Percentiles rank a stretch among this genome's conserved stretches.
Conservation (phyloP, 768 basidiomycete species). For the Auricularia sp. region DNA sequence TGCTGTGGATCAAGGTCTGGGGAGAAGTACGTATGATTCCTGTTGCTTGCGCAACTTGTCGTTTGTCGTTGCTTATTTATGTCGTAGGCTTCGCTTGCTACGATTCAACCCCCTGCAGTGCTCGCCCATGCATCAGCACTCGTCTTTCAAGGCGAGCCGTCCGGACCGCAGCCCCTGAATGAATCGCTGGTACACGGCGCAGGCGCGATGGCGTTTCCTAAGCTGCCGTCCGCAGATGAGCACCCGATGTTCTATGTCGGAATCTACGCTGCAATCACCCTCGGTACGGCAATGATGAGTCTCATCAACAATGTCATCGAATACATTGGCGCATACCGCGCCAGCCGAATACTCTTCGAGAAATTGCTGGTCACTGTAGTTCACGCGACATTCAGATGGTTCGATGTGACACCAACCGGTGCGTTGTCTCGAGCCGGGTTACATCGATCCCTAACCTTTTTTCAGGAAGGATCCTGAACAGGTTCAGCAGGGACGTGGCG, state of each 20-base stretch:
- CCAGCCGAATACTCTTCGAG: slow-evolving; percentile 28
- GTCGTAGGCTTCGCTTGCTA: neutral
- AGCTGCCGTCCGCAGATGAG: slow-evolving; percentile 12
- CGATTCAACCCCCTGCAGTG: neutral
- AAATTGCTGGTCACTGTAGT: slow-evolving; percentile 60
- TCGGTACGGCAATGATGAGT: slow-evolving; percentile 12
- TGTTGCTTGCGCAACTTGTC: too few species aligned
- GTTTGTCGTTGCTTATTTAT: too few species aligned
- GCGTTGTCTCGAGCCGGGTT: too few species aligned
- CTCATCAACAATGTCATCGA: slow-evolving; percentile 12
- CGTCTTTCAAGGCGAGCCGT: neutral
- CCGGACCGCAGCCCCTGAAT: neutral
- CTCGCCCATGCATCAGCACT: neutral
- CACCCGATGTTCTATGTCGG: slow-evolving; percentile 17
- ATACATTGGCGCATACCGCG: slow-evolving; percentile 41
- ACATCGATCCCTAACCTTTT: too few species aligned
- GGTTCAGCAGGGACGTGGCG: slow-evolving; percentile 22
- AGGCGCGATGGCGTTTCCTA: neutral
- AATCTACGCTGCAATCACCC: slow-evolving; percentile 12
- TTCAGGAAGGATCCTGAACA: slow-evolving; percentile 14
- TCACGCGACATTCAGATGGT: slow-evolving; percentile 60
- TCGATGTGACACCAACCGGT: neutral
- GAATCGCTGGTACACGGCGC: neutral
- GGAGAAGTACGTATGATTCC: slow-evolving; percentile 14
- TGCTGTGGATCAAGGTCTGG: slow-evolving; percentile 26